Base-by-base conservation (phyloP, 2,329 filamentous ascomycete species). In the Aspergillus transmontanensis region DNA sequence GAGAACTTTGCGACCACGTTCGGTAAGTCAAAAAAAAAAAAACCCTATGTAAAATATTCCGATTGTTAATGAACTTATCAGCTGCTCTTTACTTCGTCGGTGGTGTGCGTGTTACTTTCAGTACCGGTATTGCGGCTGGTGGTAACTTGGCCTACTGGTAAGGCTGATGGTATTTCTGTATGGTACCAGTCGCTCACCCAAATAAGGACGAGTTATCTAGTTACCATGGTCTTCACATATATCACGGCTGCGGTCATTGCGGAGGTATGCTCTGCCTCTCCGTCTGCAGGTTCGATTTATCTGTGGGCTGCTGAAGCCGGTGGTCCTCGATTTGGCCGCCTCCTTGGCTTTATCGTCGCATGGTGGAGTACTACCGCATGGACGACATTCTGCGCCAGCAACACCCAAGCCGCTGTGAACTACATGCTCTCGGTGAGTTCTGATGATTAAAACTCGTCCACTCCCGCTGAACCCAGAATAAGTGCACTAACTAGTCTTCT, bases 351-450 rank as follows among this genome's bases (percentile, higher is more conserved):
- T 71, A 75, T 87, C n/a, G 86, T 87, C n/a, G 86, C 86, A 0
- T 88, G 85, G 86, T 88, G 86, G 86, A 85, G 83, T 68, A 87
- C 85, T 0, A 87, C 85, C 0, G 86, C 86, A 1, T 88, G 86
- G 86, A 88, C 86, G 2, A 87, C 83, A 0, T 85, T 85, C 61
- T 85, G 83, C 70, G 83, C 83, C 3, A 85, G 83, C 79, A 85
- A 85, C 66, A 84, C 82, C 0, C 83, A 85, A 63, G 76, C 79
- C 30, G 83, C 82, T 16, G 79, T 79, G 19, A 85, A 85, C 64
- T 85, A 84, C 57, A 82, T 85, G 80, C 80, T 85, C 54, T 80
- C 83, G 48, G 83, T 84, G 69, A 59, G 79, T 65, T 53, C 9
- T n/a, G 6, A 3, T 5, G 23, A 26, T 46, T 51, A n/a, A 12